phyloP scores from a whole-genome alignment of 1,284 basidiomycete genomes.

The Tilletia walkeri region DNA sequence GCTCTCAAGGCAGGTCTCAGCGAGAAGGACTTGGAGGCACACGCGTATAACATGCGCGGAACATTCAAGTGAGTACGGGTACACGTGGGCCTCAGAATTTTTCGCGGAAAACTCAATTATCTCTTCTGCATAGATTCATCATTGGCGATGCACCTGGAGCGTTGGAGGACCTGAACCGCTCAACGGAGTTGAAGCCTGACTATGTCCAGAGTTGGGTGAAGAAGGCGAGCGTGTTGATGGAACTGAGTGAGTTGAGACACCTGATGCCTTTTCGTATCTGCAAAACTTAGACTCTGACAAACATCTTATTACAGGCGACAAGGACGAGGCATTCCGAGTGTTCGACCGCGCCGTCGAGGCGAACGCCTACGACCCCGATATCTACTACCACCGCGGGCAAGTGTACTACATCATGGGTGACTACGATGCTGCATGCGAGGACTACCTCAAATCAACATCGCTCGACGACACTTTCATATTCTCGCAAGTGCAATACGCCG shows the following conservation, averaged over 20 bases:
- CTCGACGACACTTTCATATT: conserved; percentile 85
- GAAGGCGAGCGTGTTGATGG: conserved; percentile 96
- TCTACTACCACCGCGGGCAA: conserved; percentile 98
- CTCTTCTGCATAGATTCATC: conserved; percentile 66
- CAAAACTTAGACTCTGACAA: neutral
- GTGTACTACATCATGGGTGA: conserved; percentile 96
- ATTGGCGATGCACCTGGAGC: conserved; percentile 81
- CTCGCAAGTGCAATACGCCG: conserved; percentile 92
- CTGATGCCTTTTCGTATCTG: neutral
- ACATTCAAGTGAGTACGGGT: conserved; percentile 71
- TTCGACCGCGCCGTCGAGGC: conserved; percentile 85
- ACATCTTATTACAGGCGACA: conserved; percentile 28
- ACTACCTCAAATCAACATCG: conserved; percentile 83
- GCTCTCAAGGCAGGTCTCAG: conserved; percentile 84
- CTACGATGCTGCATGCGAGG: conserved; percentile 77
- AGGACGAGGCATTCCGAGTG: conserved; percentile 75
- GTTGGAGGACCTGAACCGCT: conserved; percentile 77
- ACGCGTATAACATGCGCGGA: conserved; percentile 87
- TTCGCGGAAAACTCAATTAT: neutral
- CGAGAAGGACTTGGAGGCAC: conserved; percentile 69
- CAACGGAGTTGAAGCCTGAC: conserved; percentile 70
- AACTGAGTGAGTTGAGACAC: conserved; percentile 64
- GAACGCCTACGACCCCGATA: conserved; percentile 84
- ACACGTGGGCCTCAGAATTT: neutral
- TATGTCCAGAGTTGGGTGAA: conserved; percentile 93